phyloP scores from a whole-genome alignment of 176 grass and related monocot species.

The Bolboschoenus planiculmis region DNA sequence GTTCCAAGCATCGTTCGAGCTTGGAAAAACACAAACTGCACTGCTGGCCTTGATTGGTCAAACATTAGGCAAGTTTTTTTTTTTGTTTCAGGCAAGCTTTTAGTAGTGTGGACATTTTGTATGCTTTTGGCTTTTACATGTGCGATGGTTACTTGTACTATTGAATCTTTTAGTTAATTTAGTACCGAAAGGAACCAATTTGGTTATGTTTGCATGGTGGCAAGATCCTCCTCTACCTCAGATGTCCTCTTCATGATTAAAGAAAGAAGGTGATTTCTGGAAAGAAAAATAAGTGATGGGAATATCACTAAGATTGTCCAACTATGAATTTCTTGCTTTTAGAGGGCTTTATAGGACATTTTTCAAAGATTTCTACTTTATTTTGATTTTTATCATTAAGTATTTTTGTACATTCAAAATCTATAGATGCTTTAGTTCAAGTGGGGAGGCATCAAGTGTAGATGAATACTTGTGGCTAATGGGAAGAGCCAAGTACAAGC shows the following conservation, averaged over 20 bases:
- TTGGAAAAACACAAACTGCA: constrained; percentile 87
- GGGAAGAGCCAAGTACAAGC: constrained; percentile 95
- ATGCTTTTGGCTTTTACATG: constrained; percentile 14
- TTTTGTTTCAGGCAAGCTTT: too few relatives aligned
- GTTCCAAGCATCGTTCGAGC: constrained; percentile 89
- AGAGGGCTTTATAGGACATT: too few relatives aligned
- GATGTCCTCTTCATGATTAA: not conserved
- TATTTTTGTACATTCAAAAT: constrained; percentile 24
- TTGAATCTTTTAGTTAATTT: constrained; percentile 23
- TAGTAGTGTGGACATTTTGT: not conserved
- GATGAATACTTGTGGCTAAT: constrained; percentile 99
- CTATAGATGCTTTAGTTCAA: constrained; percentile 89
- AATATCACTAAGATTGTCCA: not conserved
- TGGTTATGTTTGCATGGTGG: not conserved
- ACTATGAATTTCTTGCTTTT: too few relatives aligned
- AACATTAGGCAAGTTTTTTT: constrained; percentile 53
- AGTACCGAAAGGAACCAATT: not conserved
- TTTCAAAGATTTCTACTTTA: not conserved
- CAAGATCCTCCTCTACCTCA: not conserved
- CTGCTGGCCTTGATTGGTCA: constrained; percentile 76
- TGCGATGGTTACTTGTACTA: not conserved
- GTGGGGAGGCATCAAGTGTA: constrained; percentile 89
- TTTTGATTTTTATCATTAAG: not conserved
- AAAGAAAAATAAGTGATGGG: not conserved
- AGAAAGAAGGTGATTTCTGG: not conserved